Evolutionary conservation across 1,284 basidiomycete species (phyloP), one percentile per base, ranked within the genome.

Genomic region (Cystobasidium sp.): DNA sequence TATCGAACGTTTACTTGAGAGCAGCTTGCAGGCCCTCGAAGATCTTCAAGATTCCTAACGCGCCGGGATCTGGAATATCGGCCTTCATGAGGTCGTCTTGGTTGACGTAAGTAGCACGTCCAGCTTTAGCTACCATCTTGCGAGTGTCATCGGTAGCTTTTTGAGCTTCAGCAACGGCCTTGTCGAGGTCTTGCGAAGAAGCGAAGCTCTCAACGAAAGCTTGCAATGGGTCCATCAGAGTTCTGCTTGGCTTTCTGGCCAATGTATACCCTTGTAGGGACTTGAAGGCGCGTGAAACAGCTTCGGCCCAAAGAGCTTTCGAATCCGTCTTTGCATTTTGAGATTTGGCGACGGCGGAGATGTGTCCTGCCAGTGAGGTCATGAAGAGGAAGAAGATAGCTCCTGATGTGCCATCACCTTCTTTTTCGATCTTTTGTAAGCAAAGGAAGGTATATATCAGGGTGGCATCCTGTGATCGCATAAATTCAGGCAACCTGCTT

Each of bases 401-500:
- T 6, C 94, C 94, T 75, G 89, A 91, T 6, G 94, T 97, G 20
- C 94, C 94, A 43, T 92, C 94, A 94, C 97, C 97, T 66, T 87
- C 86, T 78, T 91, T 89, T 83, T 94, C 92, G 3, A 84, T 81
- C 41, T 82, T 9, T 51, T 51, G 47, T 1, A 55, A 55, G 77
- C 72, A 61, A 46, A 62, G 8, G 22, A 46, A 62, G 43, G 22
- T 46, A 39, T n/a, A 6, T 47, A 10, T 49, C 14, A 65, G 43
- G 22, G 20, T 46, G 7, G 18, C n/a, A 46, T 10, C 39, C 41
- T 22, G 31, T 62, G 18, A 41, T 37, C 14, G 39, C 22, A 24
- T 12, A 3, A 18, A 8, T 12, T 2, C 1, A 10, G 31, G 20
- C 24, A 41, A n/a, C 14, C 16, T 41, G 74, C 77, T 74, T n/a